A percentile compares a stretch with the other conserved stretches of the same genome.
Evolutionary conservation across 2,329 filamentous ascomycete genomes (phyloP).

Genomic region (Arthrobotrys megalospora): DNA sequence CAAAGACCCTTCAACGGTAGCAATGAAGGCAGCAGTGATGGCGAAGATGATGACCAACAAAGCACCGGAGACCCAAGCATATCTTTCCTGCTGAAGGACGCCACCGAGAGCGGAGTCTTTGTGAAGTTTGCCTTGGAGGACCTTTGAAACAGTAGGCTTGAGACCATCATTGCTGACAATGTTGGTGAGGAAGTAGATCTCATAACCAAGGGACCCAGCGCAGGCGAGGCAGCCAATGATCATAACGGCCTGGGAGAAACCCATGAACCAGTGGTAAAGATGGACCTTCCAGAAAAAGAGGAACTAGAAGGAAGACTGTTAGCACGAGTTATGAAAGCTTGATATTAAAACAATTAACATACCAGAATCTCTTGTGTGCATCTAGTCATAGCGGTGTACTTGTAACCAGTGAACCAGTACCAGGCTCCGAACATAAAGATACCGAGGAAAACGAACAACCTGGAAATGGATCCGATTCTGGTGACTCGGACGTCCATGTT

Average conservation of each 20-base stretch:
- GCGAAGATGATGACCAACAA: conserved; percentile 48
- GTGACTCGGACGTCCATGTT: conserved; percentile 57
- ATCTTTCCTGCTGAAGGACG: conserved; percentile 58
- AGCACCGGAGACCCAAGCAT: conserved; percentile 58
- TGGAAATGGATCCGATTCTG: conserved; percentile 52
- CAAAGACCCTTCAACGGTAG: conserved; percentile 47
- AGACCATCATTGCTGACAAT: conserved; percentile 48
- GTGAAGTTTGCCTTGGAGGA: conserved; percentile 48
- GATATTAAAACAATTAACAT: conserved; percentile 24
- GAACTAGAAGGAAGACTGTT: conserved; percentile 39
- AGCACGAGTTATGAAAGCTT: background rate
- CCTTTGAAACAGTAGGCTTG: conserved; percentile 45
- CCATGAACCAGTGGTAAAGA: conserved; percentile 60
- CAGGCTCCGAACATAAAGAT: conserved; percentile 60
- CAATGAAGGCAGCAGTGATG: conserved; percentile 54
- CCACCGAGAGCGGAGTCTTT: conserved; percentile 54
- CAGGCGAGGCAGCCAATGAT: conserved; percentile 49
- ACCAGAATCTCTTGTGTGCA: conserved; percentile 59
- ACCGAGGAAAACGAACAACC: conserved; percentile 54
- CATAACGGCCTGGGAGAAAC: conserved; percentile 56
- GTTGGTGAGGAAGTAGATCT: conserved; percentile 48
- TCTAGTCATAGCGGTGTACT: conserved; percentile 45
- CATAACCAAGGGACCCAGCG: conserved; percentile 44
- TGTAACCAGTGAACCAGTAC: conserved; percentile 60
- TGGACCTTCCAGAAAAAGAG: conserved; percentile 61